Base-by-base conservation (phyloP, 352 stramenopile genomes). In the Thraustochytrium striatum region DNA sequence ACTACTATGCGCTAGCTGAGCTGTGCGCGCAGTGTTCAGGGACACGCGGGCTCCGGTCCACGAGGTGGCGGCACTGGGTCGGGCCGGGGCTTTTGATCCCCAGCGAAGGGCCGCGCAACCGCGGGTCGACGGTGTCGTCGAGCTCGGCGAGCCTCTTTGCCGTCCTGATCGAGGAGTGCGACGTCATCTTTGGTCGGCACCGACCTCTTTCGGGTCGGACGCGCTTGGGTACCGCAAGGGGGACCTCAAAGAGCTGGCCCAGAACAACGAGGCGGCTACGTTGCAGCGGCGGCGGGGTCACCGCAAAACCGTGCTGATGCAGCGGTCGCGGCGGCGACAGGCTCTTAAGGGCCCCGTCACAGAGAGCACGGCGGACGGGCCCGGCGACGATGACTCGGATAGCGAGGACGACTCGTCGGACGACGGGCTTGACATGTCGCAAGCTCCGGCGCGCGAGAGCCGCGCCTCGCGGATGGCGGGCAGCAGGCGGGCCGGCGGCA, bases 71-170 rank as follows among this genome's bases (percentile, higher is more conserved):
- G 79, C 33, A 16, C 33, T 75, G 3, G 43, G n/a, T 70, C 33
- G 70, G 70, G 25, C 70, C 70, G 25, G 55, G 32, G 55, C 36
- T 80, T 5, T 80, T 80, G n/a, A n/a, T n/a, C 32, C 79, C 57
- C 2, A 21, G 36, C 30, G 65, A 43, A 3, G 19, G 52, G 5
- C 11, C 21, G 5, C 25, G 61, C 39, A 38, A 43, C 43, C 0
- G 28, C 11, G 58, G 79, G 33, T 57, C 38, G 28, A 28, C 50
- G 11, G 21, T 38, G 25, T 28, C 57, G 69, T 35, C 55, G 28
- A 7, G 57, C 16, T 57, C 70, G 21, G 41, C 53, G 21, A 57
- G 33, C n/a, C 39, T 80, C 11, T 59, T 80, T 32, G 55, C 79
- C 41, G 33, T 80, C 19, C 36, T 80, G 5, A 75, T 80, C 28